Base-by-base conservation (phyloP, 2,329 filamentous ascomycete genomes). In the Hymenoscyphus fructigenus region DNA sequence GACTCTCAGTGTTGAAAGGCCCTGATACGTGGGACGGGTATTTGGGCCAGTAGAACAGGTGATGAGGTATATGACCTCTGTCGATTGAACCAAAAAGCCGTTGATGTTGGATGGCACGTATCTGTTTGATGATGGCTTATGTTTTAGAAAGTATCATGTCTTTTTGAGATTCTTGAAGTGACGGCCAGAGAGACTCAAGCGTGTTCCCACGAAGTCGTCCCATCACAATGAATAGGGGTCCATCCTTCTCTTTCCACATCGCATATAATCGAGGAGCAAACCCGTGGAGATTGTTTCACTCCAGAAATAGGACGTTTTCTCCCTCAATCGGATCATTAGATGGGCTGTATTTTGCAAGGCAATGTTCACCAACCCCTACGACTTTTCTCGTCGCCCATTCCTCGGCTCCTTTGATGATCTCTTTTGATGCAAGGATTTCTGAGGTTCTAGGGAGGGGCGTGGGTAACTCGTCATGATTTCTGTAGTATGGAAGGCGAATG, bases 241-340 rank as follows among this genome's bases (percentile, higher is more conserved):
- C 55, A 61, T 68, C 65, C 1, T 23, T 20, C 60, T 57, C 67
- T 20, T 56, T 65, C 65, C 67, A 68, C 65, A 64, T 65, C 26
- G 67, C 67, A 60, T 68, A 67, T 34, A 65, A 58, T 50, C 61
- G 64, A 34, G 65, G 67, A 50, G 66, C 58, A 38, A 65, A 60
- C 12, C 36, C 60, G 34, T 28, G 28, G 12, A 64, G 50, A 4
- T 61, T 38, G 26, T 65, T 63, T 29, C 36, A 57, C 38, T 67
- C 62, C 14, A 67, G 57, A 20, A 69, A 68, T 5, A 69, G 34
- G 2, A 68, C 57, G 26, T 64, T 69, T 1, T 67, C 63, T 12
- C 62, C 62, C 60, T 68, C 64, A 10, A 61, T 65, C 47, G 64
- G 44, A n/a, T 64, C 44, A 41, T 64, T 65, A 17, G n/a, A 44